phyloP scores from a whole-genome alignment of 371 early-diverging fungal species.

The Paraphysoderma sedebokerense region DNA sequence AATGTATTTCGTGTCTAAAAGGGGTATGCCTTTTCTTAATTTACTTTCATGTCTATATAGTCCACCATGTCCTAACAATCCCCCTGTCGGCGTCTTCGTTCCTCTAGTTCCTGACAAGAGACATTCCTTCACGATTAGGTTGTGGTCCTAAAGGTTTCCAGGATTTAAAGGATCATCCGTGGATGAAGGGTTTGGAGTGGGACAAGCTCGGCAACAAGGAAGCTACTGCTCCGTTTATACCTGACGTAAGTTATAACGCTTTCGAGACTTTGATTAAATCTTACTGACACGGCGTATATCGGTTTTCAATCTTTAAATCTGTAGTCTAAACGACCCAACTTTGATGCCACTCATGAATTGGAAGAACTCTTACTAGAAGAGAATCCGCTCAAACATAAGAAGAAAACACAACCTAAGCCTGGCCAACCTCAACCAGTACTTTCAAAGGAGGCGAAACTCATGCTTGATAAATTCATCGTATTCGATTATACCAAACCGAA shows the following conservation, averaged over 20 bases:
- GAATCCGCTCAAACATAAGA: conserved; percentile 35
- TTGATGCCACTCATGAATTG: conserved; percentile 86
- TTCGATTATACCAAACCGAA: conserved; percentile 39
- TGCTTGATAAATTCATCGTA: conserved; percentile 39
- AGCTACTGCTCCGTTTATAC: conserved; percentile 34
- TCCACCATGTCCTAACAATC: no score
- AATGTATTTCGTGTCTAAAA: conserved; percentile 33
- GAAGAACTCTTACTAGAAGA: conserved; percentile 83
- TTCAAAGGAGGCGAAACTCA: conserved; percentile 26
- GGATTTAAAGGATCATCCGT: conserved; percentile 26
- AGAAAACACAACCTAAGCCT: conserved; percentile 3
- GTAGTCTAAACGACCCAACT: conserved; percentile 48
- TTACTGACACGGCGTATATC: neutral
- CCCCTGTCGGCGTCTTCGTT: no score
- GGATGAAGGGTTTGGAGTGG: conserved; percentile 30
- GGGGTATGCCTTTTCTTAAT: conserved; percentile 15
- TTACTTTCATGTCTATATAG: neutral
- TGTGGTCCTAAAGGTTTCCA: conserved; percentile 24
- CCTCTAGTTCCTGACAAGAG: conserved; percentile 22
- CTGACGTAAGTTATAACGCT: conserved; percentile 10
- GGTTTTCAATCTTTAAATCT: neutral
- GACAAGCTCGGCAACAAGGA: conserved; percentile 19
- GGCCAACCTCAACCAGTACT: conserved; percentile 14
- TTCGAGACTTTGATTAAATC: neutral
- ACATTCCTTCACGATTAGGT: conserved; percentile 29